These are phyloP conservation scores for Chenopodium berlandieri DNA, from an alignment of 148 eudicot genomes.

Conservation along the genomic window DNA sequence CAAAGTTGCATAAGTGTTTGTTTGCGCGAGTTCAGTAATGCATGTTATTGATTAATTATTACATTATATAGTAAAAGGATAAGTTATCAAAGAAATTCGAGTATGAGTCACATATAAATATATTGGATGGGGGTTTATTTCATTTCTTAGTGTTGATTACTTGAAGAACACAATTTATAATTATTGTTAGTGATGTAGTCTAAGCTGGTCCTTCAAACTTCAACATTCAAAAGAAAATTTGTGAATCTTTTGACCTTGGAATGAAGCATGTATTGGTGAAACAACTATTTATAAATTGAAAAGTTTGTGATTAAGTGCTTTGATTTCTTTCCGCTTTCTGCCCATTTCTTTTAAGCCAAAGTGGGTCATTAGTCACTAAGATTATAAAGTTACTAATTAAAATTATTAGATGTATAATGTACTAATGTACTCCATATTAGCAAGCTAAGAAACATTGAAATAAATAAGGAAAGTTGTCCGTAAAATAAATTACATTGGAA, in stretches of 20 bases:
- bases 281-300: background rate
- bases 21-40: too few relatives aligned
- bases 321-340: conserved; percentile 4
- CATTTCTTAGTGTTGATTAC: background rate
- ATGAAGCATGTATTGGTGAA: conserved; percentile 17
- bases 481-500: conserved; percentile 25
- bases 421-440: too few relatives aligned
- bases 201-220: conserved; percentile 7
- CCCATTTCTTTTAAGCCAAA: background rate
- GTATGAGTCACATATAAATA: background rate
- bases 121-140: background rate
- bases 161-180: background rate
- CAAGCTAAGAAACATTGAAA: background rate
- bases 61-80: too few relatives aligned
- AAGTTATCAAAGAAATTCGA: too few relatives aligned
- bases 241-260: conserved; percentile 30
- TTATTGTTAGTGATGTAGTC: background rate
- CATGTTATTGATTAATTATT: too few relatives aligned
- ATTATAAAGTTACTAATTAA: background rate
- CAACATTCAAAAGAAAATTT: conserved; percentile 9
- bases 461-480: conserved; percentile 14
- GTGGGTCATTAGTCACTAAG: background rate
- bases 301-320: background rate
- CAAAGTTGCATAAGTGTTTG: too few relatives aligned
- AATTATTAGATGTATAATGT: too few relatives aligned